These are phyloP conservation scores for Hexamita inflata DNA, from an alignment of 208 protist species.

Conservation along the genomic window DNA sequence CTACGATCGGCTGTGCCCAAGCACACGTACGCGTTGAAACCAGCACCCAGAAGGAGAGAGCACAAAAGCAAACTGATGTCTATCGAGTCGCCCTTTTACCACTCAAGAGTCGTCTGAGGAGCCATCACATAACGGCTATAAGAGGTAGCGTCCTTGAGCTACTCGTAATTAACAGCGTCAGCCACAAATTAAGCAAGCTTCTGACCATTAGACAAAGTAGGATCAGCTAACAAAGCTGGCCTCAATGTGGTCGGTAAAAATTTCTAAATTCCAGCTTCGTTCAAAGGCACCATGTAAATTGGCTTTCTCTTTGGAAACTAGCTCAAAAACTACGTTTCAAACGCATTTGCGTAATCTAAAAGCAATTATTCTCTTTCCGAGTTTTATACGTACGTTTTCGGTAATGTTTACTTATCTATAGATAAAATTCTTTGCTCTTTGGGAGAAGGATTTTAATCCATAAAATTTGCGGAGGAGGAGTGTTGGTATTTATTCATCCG, in stretches of 20 bases:
- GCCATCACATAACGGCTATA: constrained; percentile 59
- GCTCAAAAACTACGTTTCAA: constrained; percentile 55
- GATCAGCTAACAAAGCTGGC: constrained; percentile 57
- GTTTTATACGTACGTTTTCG: constrained; percentile 56
- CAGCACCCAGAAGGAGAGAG: constrained; percentile 61
- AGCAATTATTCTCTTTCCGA: constrained; percentile 54
- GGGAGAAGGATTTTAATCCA: too few relatives aligned
- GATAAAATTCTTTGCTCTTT: background rate
- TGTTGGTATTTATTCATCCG: too few relatives aligned
- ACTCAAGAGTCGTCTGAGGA: constrained; percentile 60
- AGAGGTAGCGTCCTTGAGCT: constrained; percentile 53
- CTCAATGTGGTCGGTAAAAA: constrained; percentile 69
- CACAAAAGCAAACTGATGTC: constrained; percentile 59
- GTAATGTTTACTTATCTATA: constrained; percentile 35
- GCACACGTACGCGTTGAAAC: constrained; percentile 70
- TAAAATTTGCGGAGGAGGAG: too few relatives aligned
- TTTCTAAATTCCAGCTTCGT: constrained; percentile 59
- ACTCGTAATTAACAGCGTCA: constrained; percentile 62
- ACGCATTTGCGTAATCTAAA: constrained; percentile 52
- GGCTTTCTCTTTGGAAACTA: constrained; percentile 59
- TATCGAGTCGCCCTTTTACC: constrained; percentile 66
- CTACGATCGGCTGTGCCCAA: constrained; percentile 56
- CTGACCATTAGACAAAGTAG: constrained; percentile 59
- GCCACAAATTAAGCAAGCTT: constrained; percentile 54
- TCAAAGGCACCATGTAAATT: constrained; percentile 57